Conservation (phyloP, 208 protist genomes). For the Naegleria gruberi region DNA sequence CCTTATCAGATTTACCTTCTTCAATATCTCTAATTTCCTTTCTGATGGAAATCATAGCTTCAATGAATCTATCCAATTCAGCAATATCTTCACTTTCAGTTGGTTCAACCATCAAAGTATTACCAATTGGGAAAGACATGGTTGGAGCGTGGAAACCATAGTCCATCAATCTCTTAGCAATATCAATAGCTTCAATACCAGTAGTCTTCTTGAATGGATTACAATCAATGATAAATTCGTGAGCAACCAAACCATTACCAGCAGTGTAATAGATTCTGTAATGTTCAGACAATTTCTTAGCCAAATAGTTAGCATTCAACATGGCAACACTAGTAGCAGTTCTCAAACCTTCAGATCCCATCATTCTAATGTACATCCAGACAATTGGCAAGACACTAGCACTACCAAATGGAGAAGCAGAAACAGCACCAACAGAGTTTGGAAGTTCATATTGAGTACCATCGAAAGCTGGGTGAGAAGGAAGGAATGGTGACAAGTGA, state of each 20-base stretch:
- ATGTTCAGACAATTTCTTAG: constrained; percentile 73
- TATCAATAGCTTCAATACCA: constrained; percentile 85
- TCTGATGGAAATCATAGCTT: constrained; percentile 89
- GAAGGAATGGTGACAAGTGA: constrained; percentile 84
- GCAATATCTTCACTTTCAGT: constrained; percentile 89
- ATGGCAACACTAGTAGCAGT: constrained; percentile 85
- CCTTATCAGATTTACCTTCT: constrained; percentile 59
- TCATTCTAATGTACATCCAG: constrained; percentile 87
- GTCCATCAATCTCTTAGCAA: constrained; percentile 95
- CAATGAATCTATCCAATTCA: constrained; percentile 86
- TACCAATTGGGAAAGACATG: constrained; percentile 76
- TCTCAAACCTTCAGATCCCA: constrained; percentile 77
- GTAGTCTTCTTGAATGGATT: constrained; percentile 78
- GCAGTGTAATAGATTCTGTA: constrained; percentile 85
- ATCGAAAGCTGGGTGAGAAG: constrained; percentile 55
- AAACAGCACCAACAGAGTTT: constrained; percentile 70
- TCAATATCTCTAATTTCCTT: constrained; percentile 88
- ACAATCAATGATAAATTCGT: constrained; percentile 96
- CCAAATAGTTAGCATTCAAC: constrained; percentile 97
- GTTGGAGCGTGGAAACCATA: constrained; percentile 94
- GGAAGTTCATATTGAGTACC: constrained; percentile 44
- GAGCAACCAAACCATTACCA: constrained; percentile 66
- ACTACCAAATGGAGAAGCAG: constrained; percentile 83
- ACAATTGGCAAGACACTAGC: constrained; percentile 87
- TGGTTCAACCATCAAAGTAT: constrained; percentile 95